Percentiles rank a stretch among this genome's conserved stretches.
Evolutionary conservation across 345 rosid species (phyloP).

Genomic region (Trapa bicornis): DNA sequence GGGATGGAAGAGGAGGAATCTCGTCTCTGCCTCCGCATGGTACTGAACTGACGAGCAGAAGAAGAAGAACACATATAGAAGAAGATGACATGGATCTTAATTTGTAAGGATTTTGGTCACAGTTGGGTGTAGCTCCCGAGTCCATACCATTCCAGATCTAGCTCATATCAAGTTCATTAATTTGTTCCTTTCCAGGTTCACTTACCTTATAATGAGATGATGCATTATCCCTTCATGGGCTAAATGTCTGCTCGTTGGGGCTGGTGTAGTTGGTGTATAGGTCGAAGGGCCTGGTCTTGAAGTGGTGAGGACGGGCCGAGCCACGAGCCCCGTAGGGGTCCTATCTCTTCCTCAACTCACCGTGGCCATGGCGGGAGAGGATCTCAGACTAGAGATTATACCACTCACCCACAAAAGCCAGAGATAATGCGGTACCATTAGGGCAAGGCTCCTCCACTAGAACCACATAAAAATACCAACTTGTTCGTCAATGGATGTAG

Average conservation of each 20-base stretch:
- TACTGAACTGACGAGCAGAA: constrained; percentile 14
- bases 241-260: constrained; percentile 34
- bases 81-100: not conserved
- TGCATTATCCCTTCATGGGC: no score
- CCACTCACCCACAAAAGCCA: no score
- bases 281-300: constrained; percentile 50
- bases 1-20: constrained; percentile 56
- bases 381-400: constrained; percentile 30
- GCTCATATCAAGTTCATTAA: no score
- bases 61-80: not conserved
- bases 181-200: no score
- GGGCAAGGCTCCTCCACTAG: no score
- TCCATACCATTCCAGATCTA: no score
- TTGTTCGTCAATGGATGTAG: no score
- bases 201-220: constrained; percentile 16
- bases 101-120: no score
- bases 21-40: constrained; percentile 72
- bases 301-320: constrained; percentile 68
- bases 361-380: constrained; percentile 73
- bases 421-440: no score
- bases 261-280: constrained; percentile 74
- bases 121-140: no score
- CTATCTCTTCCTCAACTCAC: constrained; percentile 76
- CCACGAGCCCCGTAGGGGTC: constrained; percentile 56
- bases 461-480: no score